Base-by-base conservation (phyloP, 75 land plant genomes). In the Pinus tabuliformis region DNA sequence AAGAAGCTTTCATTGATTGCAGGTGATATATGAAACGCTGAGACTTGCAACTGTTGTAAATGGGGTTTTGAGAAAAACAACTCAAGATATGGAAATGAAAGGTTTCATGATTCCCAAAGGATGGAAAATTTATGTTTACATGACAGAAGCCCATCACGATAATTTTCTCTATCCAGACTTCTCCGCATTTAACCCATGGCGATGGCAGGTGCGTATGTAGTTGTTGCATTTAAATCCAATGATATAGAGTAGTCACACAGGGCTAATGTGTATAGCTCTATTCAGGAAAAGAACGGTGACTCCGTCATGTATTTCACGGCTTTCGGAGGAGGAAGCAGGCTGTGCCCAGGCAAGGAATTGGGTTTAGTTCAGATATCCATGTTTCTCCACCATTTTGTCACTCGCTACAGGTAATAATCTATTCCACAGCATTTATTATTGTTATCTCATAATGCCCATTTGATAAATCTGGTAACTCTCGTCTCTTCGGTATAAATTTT, bases 21-120 rank as follows among this genome's bases (percentile, higher is more conserved):
- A 94, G 98, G 95, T 95, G 56, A 92, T 95, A 26, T 86, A 82
- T 70, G 98, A 95, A 77, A 89, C 98, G 0, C 76, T 92, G 39
- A 84, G 98, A 71, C 57, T 95, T 59, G 96, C 90, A 20, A 86
- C 93, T 18, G 68, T 93, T 68, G 93, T 92, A 14, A 87, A 86
- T 62, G 90, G 93, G 30, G 89, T 91, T 49, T 65, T 91, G 58
- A 86, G 96, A 49, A 91, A 91, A 80, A 83, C 94, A 36, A 84
- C 90, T 3, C 59, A 86, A 82, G 94, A 95, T 62, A 81, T 95
- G 75, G 89, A 85, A 70, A 45, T 91, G 56, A 85, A 89, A 75
- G 94, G 93, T 78, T 90, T 73, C 62, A 18, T 82, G 4, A 89
- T 95, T 73, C 98, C 98, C 15, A 84, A 90, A 83, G 98, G 95